Conservation (phyloP, 1,284 basidiomycete species). For the Retiboletus fuscus region DNA sequence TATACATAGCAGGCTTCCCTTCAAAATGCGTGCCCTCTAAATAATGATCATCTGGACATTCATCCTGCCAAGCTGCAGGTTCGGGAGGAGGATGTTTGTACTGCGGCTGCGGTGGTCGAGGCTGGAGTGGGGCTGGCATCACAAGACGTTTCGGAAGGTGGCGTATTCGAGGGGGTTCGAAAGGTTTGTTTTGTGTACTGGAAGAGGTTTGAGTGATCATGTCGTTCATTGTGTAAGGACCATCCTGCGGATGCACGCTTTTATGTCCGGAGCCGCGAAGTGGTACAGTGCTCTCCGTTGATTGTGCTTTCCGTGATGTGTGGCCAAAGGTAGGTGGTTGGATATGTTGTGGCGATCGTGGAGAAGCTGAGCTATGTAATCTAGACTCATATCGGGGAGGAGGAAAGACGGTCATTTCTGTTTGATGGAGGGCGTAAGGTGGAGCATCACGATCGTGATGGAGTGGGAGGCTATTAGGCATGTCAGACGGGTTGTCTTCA, state of each 20-base stretch:
- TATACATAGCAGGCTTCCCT: constrained; percentile 24
- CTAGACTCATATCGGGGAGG: constrained; percentile 41
- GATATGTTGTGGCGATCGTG: constrained; percentile 25
- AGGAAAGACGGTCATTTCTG: constrained; percentile 34
- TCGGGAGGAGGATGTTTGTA: constrained; percentile 16
- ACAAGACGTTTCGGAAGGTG: constrained; percentile 71
- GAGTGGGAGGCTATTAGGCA: constrained; percentile 18
- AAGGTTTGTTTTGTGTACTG: constrained; percentile 29
- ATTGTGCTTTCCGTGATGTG: constrained; percentile 18
- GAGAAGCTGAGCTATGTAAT: constrained; percentile 17
- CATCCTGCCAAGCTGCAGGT: constrained; percentile 19
- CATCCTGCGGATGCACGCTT: constrained; percentile 30
- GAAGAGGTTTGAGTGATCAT: constrained; percentile 20
- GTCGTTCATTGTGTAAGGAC: constrained; percentile 15
- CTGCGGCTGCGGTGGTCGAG: constrained; percentile 28
- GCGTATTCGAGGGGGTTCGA: constrained; percentile 49
- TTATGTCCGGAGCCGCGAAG: constrained; percentile 20
- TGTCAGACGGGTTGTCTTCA: constrained; percentile 22
- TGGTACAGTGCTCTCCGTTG: constrained; percentile 11
- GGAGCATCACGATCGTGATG: constrained; percentile 23
- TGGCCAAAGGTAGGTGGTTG: constrained; percentile 17
- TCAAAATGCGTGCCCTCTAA: constrained; percentile 17
- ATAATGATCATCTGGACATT: constrained; percentile 19
- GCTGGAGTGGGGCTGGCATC: constrained; percentile 71
- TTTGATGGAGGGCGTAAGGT: constrained; percentile 32